Conservation (phyloP, 2,329 filamentous ascomycete species). For the Penicillium sp. region DNA sequence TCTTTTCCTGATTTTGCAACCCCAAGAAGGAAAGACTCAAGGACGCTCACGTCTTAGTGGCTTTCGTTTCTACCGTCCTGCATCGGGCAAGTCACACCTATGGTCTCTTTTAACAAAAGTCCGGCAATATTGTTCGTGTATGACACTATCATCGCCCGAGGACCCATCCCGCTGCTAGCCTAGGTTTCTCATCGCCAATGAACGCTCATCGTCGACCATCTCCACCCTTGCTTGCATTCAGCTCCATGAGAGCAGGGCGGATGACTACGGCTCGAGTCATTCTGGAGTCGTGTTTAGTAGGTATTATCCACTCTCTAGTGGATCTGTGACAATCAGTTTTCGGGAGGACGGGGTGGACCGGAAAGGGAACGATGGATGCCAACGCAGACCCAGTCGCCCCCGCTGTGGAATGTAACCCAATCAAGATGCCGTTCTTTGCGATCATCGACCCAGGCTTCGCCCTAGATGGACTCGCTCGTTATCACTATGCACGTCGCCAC, state of each 20-base stretch:
- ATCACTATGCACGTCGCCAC: slow-evolving; percentile 12
- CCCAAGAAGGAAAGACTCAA: neutral
- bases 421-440: slow-evolving; percentile 1
- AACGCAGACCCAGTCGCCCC: slow-evolving; percentile 6
- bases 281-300: slow-evolving; percentile 3
- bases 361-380: slow-evolving; percentile 9
- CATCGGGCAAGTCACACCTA: neutral
- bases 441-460: slow-evolving; percentile 2
- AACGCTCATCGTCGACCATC: slow-evolving; percentile 6
- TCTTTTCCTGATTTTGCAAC: neutral
- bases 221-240: slow-evolving; percentile 16
- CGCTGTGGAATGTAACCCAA: slow-evolving; percentile 16
- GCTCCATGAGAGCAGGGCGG: slow-evolving; percentile 8
- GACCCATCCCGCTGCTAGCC: slow-evolving; percentile 13
- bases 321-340: neutral
- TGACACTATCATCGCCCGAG: slow-evolving; percentile 19
- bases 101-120: too few species aligned
- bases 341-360: slow-evolving; percentile 9
- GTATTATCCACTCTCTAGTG: slow-evolving; percentile 1
- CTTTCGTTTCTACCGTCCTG: neutral
- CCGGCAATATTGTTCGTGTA: too few species aligned
- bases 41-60: neutral
- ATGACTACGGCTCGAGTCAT: slow-evolving; percentile 9
- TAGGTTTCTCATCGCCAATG: slow-evolving; percentile 16
- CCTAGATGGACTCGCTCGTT: neutral